Base-by-base conservation (phyloP, 306 rosid species). In the Trichosanthes cucumerina region DNA sequence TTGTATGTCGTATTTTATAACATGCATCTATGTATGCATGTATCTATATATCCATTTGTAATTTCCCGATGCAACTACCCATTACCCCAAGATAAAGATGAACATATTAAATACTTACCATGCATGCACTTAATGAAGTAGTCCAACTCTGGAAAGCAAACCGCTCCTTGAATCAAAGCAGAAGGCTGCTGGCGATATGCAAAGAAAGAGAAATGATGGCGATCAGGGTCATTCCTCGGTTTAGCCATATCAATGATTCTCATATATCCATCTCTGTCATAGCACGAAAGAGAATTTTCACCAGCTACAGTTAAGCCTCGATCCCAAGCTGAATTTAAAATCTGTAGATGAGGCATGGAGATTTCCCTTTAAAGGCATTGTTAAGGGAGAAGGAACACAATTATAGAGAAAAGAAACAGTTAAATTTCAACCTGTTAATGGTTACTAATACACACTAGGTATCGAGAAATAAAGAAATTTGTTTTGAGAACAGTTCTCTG, bases 221-320 rank as follows among this genome's bases (percentile, higher is more conserved):
- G 91, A 87, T 95, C 99, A 73, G 99, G 97, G 88, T 92, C 92
- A 86, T 88, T 84, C 78, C 93, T 89, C 58, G 99, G 96, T 82
- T 95, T 95, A 26, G 93, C 97, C 85, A 86, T 83, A 86, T 92
- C 97, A 68, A 91, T 88, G 39, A 92, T 79, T 83, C 92, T 87
- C 86, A 83, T 79, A 86, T 84, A 88, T 33, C 97, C 91, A 83
- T 95, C 97, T 87, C 96, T 87, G 72, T 88, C 90, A 81, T 76
- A 90, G 86, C 96, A 91, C 11, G 91, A 85, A 13, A 82, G 87
- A 79, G 93, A 90, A 81, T 92, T 95, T 84, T 92, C 97, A 78
- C 99, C 99, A 14, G 96, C 96, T 46, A 92, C 83, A 49, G 83
- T 36, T 81, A 95, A 84, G 47, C 93, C 96, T 64, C 83, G 88